phyloP scores from a whole-genome alignment of 495 filamentous ascomycete genomes.

The Neurospora tetrasperma region DNA sequence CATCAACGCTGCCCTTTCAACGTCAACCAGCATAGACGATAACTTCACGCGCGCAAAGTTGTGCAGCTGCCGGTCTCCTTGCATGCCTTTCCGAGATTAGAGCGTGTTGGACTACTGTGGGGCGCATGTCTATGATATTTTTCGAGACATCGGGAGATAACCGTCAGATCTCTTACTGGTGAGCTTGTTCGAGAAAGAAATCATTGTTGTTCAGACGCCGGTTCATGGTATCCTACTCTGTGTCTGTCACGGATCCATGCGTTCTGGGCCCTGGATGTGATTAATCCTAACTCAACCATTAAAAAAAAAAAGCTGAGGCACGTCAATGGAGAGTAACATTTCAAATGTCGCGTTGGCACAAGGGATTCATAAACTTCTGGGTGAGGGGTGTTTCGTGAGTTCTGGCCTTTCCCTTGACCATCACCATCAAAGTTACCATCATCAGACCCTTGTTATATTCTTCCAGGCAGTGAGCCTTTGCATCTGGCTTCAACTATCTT shows the following conservation, averaged over 20 bases:
- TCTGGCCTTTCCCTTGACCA: slow-evolving; percentile 9
- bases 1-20: not conserved
- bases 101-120: not conserved
- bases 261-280: slow-evolving; percentile 9
- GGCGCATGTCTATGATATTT: slow-evolving; percentile 3
- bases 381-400: slow-evolving; percentile 21
- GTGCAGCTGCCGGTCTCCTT: not conserved
- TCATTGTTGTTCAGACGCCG: not conserved
- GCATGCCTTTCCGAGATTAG: not conserved
- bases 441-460: slow-evolving; percentile 5
- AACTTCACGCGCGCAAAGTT: not conserved
- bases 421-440: slow-evolving; percentile 6
- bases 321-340: not conserved
- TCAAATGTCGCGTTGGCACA: slow-evolving; percentile 9
- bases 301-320: not conserved
- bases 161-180: slow-evolving; percentile 26
- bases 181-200: slow-evolving; percentile 4
- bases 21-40: not conserved
- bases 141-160: slow-evolving; percentile 21
- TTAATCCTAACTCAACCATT: slow-evolving; percentile 4
- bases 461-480: not conserved
- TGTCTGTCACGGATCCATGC: slow-evolving; percentile 3
- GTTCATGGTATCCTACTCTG: slow-evolving; percentile 9
- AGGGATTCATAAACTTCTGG: slow-evolving; percentile 14
- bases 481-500: not conserved